These are phyloP conservation scores for Grosmannia huntii DNA, from an alignment of 2,329 filamentous ascomycete species.

Conservation along the genomic window DNA sequence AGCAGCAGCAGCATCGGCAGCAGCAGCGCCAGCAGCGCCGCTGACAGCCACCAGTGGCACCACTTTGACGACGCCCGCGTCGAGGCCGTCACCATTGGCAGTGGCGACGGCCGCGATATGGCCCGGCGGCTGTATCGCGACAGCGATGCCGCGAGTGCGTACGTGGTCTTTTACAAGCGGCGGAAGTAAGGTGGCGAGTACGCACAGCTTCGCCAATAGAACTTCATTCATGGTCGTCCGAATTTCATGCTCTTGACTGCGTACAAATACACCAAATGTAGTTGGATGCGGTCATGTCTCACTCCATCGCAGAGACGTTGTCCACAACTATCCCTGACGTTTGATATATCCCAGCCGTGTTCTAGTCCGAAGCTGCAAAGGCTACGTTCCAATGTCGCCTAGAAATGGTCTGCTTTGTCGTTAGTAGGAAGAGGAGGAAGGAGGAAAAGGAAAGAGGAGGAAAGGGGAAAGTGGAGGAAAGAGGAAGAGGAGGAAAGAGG, in stretches of 20 bases:
- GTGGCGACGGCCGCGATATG: slow-evolving; percentile 13
- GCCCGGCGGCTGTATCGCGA: slow-evolving; percentile 12
- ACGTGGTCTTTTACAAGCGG: slow-evolving; percentile 15
- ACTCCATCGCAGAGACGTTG: background rate
- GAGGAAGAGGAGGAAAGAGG: background rate
- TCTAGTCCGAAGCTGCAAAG: too few relatives aligned
- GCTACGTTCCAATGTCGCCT: background rate
- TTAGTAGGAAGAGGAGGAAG: background rate
- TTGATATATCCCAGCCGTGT: background rate
- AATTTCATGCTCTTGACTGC: background rate
- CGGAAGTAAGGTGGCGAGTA: background rate
- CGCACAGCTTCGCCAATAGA: background rate
- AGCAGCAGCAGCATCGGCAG: background rate
- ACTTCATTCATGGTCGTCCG: background rate
- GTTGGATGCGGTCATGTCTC: background rate
- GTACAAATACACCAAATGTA: background rate
- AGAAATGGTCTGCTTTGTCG: background rate
- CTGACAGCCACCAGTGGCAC: slow-evolving; percentile 27
- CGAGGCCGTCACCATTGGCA: slow-evolving; percentile 12
- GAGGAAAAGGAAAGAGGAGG: background rate
- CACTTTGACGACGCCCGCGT: slow-evolving; percentile 31
- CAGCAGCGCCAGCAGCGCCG: background rate
- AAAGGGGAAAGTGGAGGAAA: background rate
- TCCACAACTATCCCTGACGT: background rate
- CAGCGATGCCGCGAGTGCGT: slow-evolving; percentile 10